Conservation (phyloP, 352 stramenopile genomes). For the Pythium dissotocum region DNA sequence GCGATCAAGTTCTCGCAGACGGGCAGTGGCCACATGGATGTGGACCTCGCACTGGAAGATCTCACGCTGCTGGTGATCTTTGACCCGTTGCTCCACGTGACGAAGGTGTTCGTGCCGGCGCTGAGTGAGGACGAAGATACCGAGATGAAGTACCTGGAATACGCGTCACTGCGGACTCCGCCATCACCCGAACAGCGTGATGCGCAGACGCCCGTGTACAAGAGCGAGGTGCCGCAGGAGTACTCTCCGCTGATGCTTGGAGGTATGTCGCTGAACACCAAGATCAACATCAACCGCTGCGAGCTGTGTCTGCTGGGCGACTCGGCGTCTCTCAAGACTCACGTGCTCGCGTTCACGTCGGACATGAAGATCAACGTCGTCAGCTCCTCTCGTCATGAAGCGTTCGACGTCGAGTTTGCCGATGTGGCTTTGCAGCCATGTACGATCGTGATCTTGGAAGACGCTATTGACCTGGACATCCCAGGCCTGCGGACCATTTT, state of each 20-base stretch:
- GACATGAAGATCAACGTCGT: constrained; percentile 65
- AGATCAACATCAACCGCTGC: constrained; percentile 51
- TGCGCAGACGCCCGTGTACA: constrained; percentile 42
- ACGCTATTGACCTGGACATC: constrained; percentile 79
- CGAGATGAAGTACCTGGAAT: constrained; percentile 71
- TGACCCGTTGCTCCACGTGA: constrained; percentile 60
- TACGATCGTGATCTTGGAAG: constrained; percentile 51
- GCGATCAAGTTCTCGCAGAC: constrained; percentile 46
- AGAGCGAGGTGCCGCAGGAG: constrained; percentile 56
- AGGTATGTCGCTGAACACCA: constrained; percentile 53
- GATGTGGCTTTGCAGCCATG: constrained; percentile 85
- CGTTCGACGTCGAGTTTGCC: constrained; percentile 68
- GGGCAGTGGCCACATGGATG: constrained; percentile 53
- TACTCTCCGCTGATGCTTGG: constrained; percentile 73
- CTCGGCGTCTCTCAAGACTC: constrained; percentile 63
- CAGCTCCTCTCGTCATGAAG: constrained; percentile 65
- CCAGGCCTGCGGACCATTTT: constrained; percentile 73
- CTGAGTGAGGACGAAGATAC: constrained; percentile 70
- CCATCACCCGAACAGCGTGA: constrained; percentile 65
- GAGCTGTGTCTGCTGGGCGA: constrained; percentile 85
- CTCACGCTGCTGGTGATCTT: constrained; percentile 79
- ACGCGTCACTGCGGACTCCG: constrained; percentile 39
- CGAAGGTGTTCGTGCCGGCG: constrained; percentile 61
- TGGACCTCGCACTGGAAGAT: constrained; percentile 52
- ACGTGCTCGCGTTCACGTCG: constrained; percentile 81